These are phyloP conservation scores for Rhododendron mucronatum DNA, from an alignment of 148 eudicot genomes.

Conservation along the genomic window DNA sequence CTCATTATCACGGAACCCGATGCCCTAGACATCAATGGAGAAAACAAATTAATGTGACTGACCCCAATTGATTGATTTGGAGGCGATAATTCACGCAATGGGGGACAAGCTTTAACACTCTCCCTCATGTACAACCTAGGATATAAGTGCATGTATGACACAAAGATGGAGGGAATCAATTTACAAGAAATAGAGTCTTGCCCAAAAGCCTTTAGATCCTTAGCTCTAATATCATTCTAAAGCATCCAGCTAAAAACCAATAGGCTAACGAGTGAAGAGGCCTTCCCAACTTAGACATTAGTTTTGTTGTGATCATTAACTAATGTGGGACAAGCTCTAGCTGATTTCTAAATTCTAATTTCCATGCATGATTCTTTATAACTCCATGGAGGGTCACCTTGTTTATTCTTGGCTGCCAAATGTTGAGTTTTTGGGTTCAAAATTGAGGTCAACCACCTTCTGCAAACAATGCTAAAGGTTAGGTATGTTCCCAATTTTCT, in stretches of 20 bases:
- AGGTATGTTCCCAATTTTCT: not conserved
- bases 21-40: not conserved
- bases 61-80: not conserved
- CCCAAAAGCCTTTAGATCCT: not conserved
- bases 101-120: not conserved
- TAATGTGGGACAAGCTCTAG: not conserved
- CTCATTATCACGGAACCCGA: not conserved
- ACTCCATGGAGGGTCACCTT: not conserved
- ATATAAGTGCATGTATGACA: not conserved
- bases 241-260: not conserved
- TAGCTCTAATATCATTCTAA: not conserved
- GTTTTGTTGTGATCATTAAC: not conserved
- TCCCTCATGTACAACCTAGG: not conserved
- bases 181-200: not conserved
- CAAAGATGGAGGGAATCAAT: not conserved
- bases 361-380: not conserved
- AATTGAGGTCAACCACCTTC: not conserved
- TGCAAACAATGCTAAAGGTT: not conserved
- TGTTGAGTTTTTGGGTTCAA: not conserved
- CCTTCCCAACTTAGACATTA: not conserved
- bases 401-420: not conserved
- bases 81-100: not conserved
- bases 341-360: not conserved
- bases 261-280: not conserved
- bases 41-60: not conserved